Conservation (phyloP, 225 moss, liverwort and hornwort species). For the Sphagnum contortum region DNA sequence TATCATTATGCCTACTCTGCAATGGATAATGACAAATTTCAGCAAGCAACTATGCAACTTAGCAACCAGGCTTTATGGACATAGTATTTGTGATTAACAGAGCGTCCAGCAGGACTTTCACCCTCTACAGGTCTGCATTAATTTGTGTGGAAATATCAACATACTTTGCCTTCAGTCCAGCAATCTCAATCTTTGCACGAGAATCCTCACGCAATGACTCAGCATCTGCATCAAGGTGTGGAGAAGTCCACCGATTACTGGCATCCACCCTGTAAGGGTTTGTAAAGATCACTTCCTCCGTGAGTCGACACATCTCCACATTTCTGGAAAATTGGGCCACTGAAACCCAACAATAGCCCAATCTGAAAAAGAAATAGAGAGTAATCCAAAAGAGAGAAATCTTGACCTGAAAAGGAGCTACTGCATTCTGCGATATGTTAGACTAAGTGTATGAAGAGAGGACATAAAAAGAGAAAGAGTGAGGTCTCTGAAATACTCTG, state of each 20-base stretch:
- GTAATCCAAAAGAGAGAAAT: neutral
- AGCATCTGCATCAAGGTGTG: conserved; percentile 67
- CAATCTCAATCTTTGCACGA: conserved; percentile 62
- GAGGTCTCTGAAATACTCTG: no score
- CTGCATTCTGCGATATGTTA: no score
- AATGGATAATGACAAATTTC: no score
- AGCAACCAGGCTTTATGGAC: no score
- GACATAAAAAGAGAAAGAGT: no score
- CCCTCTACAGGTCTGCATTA: no score
- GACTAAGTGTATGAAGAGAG: no score
- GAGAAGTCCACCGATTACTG: conserved; percentile 86
- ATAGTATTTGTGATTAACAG: no score
- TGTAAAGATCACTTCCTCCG: conserved; percentile 89
- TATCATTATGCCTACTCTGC: no score
- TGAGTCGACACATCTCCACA: conserved; percentile 87
- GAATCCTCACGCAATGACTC: conserved; percentile 62
- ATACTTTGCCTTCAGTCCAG: conserved; percentile 59
- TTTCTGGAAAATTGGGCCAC: conserved; percentile 66
- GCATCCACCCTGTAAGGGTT: conserved; percentile 81
- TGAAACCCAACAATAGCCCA: conserved; percentile 6
- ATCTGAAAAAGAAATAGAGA: no score
- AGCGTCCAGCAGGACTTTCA: no score
- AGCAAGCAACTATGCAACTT: no score
- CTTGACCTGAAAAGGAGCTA: neutral
- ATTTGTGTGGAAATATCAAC: neutral